These are phyloP conservation scores for Corchorus capsularis DNA, from an alignment of 345 rosid genomes.

Conservation along the genomic window DNA sequence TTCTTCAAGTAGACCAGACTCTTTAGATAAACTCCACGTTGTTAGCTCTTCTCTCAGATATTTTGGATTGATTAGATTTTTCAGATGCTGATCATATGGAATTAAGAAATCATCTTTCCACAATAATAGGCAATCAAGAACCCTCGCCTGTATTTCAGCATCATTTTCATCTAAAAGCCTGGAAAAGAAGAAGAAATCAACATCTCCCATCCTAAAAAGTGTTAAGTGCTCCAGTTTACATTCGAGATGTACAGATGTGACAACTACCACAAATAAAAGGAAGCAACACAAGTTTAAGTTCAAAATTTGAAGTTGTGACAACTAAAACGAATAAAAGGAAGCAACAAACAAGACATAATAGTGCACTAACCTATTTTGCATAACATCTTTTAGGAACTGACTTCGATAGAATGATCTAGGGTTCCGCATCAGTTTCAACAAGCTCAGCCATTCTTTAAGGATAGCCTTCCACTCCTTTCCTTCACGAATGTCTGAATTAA, in stretches of 20 bases:
- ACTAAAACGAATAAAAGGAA: conserved; percentile 6
- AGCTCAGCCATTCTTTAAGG: conserved; percentile 83
- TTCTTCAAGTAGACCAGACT: conserved; percentile 55
- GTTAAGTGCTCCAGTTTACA: neutral
- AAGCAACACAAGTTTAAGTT: too few relatives aligned
- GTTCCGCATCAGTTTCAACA: conserved; percentile 75
- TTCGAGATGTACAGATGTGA: neutral
- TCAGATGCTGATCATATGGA: conserved; percentile 71
- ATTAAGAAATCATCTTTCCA: conserved; percentile 77
- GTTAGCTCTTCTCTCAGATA: conserved; percentile 78
- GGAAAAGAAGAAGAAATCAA: conserved; percentile 24
- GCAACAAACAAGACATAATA: conserved; percentile 10
- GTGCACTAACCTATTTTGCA: conserved; percentile 66
- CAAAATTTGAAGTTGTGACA: too few relatives aligned
- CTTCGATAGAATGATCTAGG: conserved; percentile 53
- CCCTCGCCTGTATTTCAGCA: conserved; percentile 72
- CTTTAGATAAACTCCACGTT: conserved; percentile 80
- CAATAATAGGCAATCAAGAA: conserved; percentile 79
- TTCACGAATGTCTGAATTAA: conserved; percentile 48
- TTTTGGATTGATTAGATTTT: conserved; percentile 75
- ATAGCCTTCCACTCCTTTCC: conserved; percentile 78
- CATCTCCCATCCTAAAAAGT: conserved; percentile 8
- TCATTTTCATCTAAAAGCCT: conserved; percentile 94
- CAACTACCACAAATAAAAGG: conserved; percentile 7
- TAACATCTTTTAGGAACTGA: conserved; percentile 71